phyloP scores from a whole-genome alignment of 1,139 yeast species.

The Lodderomyces elongisporus region DNA sequence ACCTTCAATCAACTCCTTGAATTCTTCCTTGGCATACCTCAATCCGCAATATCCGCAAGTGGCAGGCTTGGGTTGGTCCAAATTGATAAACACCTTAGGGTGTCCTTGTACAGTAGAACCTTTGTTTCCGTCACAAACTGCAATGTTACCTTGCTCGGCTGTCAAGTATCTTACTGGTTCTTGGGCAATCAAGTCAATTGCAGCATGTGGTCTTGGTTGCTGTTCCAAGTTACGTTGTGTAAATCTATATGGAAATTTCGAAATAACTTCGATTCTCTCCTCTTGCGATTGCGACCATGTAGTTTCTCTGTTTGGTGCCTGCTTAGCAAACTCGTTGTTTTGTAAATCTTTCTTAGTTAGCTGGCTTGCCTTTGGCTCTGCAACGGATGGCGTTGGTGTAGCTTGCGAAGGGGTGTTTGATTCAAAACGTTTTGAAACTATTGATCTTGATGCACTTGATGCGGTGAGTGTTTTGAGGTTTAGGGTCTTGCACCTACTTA shows the following conservation, averaged over 20 bases:
- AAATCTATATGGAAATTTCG: constrained; percentile 57
- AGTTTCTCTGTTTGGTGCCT: constrained; percentile 69
- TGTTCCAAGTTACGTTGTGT: constrained; percentile 61
- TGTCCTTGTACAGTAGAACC: constrained; percentile 72
- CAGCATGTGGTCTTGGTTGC: constrained; percentile 82
- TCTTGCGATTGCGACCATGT: constrained; percentile 74
- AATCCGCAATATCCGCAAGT: constrained; percentile 80
- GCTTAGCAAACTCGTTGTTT: constrained; percentile 37
- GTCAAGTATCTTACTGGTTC: constrained; percentile 64
- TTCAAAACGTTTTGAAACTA: too few species aligned
- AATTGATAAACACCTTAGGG: constrained; percentile 76
- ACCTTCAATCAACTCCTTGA: constrained; percentile 35
- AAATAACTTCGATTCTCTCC: constrained; percentile 53
- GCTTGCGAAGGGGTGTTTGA: constrained; percentile 2
- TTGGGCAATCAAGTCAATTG: constrained; percentile 74
- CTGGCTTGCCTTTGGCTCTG: constrained; percentile 10
- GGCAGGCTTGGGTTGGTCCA: constrained; percentile 68
- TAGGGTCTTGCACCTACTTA: constrained; percentile 1
- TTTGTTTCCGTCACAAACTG: constrained; percentile 82
- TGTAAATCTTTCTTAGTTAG: constrained; percentile 36
- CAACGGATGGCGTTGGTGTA: constrained; percentile 2
- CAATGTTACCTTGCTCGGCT: constrained; percentile 50
- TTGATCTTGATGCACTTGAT: too few species aligned
- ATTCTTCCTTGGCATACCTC: constrained; percentile 55
- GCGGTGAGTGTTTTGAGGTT: constrained; percentile 2